phyloP scores from a whole-genome alignment of 306 rosid genomes.

The Cicer yamashitae region DNA sequence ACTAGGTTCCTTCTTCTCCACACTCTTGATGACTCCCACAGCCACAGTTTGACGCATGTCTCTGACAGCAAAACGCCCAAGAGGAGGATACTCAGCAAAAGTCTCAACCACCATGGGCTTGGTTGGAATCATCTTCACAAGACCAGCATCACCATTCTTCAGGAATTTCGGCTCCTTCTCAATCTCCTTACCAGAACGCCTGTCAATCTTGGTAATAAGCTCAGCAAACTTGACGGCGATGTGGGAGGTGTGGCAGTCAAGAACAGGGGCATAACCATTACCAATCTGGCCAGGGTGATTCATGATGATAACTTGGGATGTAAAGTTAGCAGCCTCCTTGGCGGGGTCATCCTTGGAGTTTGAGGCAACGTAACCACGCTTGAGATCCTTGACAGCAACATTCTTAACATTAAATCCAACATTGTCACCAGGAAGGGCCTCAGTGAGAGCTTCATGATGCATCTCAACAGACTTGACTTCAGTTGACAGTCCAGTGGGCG shows the following conservation, averaged over 20 bases:
- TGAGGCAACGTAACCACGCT: conserved; percentile 13
- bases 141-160: conserved; percentile 14
- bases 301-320: conserved; percentile 11
- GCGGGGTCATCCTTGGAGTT: background rate
- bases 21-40: no score
- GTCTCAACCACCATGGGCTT: conserved; percentile 11
- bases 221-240: conserved; percentile 11
- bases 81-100: background rate
- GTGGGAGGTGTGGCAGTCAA: conserved; percentile 3
- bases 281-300: conserved; percentile 13
- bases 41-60: no score
- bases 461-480: conserved; percentile 11
- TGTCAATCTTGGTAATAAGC: background rate
- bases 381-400: conserved; percentile 22
- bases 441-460: conserved; percentile 18
- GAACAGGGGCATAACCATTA: background rate
- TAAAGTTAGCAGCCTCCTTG: conserved; percentile 12
- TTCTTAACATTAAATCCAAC: conserved; percentile 8
- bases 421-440: background rate
- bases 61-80: conserved; percentile 2
- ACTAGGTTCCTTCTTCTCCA: conserved; percentile 63
- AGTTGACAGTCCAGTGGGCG: background rate
- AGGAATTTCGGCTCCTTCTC: background rate
- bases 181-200: conserved; percentile 1
- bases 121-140: background rate